Base-by-base conservation (phyloP, 345 rosid species). In the Sisymbrium irio region DNA sequence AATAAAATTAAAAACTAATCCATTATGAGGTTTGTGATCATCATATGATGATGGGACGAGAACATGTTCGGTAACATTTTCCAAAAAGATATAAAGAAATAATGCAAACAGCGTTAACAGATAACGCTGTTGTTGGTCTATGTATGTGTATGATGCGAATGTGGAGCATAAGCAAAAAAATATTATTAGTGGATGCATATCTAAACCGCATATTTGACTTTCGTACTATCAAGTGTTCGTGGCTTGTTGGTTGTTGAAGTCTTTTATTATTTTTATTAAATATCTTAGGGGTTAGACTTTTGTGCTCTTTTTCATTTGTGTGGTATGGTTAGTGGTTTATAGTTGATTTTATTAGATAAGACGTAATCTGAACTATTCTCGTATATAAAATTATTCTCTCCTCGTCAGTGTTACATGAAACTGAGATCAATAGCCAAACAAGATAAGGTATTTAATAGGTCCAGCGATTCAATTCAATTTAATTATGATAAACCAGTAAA, bases 121-220 rank as follows among this genome's bases (percentile, higher is more conserved):
- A 54, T 62, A 62, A 53, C 37, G 36, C 5, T 25, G 39, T 55
- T 2, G 65, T 44, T 42, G 58, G 50, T 51, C 57, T 53, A 45
- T 53, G 28, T 27, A 27, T 27, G 28, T 2, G 32, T 41, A 75
- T 47, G 17, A 49, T 67, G 68, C 68, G 78, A 42, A 42, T 59
- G 62, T 62, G 76, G 76, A 64, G 56, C 77, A 63, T 44, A 60
- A 14, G 39, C 56, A 10, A 30, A 22, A 25, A 15, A 20, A 14
- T 46, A 47, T 12, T 25, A 8, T 15, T 7, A 76, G 75, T 76
- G 79, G 79, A 56, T 36, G 55, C 37, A 22, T 62, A 63, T 54
- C 25, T 46, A 69, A 69, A 69, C n/a, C 58, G 65, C 79, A 62
- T 63, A 69, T 69, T 63, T 76, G 79, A 76, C 75, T 76, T 76